A percentile compares a stretch with the other conserved stretches of the same genome.
These are phyloP conservation scores for Zygoascus flipseniorum DNA, from an alignment of 805 yeast genomes.

Conservation along the genomic window DNA sequence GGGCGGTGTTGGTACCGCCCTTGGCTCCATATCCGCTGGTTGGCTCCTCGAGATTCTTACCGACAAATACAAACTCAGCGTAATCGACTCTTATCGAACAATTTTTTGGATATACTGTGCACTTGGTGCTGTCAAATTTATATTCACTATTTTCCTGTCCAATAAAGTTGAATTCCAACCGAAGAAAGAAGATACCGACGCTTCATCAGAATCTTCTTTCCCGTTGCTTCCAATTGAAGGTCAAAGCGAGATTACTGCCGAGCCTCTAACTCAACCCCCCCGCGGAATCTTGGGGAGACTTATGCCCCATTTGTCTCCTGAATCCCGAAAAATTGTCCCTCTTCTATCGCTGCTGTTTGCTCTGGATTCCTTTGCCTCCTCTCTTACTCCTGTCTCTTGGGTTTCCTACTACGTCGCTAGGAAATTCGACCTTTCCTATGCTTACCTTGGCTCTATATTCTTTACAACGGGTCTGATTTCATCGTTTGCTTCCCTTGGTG, in stretches of 20 bases:
- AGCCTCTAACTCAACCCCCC: background rate
- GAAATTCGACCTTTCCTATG: constrained; percentile 44
- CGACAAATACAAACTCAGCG: constrained; percentile 7
- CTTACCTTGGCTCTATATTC: constrained; percentile 58
- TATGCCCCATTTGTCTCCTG: constrained; percentile 19
- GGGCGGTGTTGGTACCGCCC: constrained; percentile 40
- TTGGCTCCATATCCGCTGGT: constrained; percentile 40
- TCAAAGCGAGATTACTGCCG: background rate
- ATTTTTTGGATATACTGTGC: constrained; percentile 47
- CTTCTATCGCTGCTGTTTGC: constrained; percentile 40
- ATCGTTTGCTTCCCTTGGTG: constrained; percentile 48
- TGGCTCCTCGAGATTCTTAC: constrained; percentile 20
- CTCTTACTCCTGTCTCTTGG: constrained; percentile 80
- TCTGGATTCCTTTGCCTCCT: constrained; percentile 76
- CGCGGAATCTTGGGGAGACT: background rate
- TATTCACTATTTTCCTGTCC: constrained; percentile 37
- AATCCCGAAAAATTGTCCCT: constrained; percentile 20
- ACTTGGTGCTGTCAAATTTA: constrained; percentile 41
- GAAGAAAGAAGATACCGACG: background rate
- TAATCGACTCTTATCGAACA: constrained; percentile 37
- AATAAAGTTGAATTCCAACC: constrained; percentile 21
- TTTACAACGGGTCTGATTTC: constrained; percentile 53
- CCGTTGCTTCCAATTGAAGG: background rate
- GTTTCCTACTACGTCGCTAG: constrained; percentile 65
- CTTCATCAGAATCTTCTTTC: background rate